A percentile compares a stretch with the other conserved stretches of the same genome.
Evolutionary conservation across 257 asterid species (phyloP).

Genomic region (Eustoma russellianum): DNA sequence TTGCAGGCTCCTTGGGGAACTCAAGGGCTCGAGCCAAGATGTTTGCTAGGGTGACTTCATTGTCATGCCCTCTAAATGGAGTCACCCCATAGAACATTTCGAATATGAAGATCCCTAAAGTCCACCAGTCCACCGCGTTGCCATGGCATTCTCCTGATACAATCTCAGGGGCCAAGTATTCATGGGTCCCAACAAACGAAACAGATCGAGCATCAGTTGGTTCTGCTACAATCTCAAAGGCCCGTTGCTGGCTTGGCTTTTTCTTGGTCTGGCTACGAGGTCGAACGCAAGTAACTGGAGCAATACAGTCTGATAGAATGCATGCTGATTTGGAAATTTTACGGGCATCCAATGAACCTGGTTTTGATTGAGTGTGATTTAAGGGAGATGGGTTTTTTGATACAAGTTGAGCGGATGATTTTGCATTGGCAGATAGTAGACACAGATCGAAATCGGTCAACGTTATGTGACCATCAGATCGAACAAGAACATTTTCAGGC

Average conservation of each 20-base stretch:
- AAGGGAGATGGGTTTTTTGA: conserved; percentile 10
- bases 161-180: conserved; percentile 66
- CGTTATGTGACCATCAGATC: conserved; percentile 73
- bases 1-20: conserved; percentile 52
- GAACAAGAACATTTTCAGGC: conserved; percentile 67
- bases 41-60: conserved; percentile 52
- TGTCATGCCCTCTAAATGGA: conserved; percentile 49
- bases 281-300: conserved; percentile 30
- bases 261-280: background rate
- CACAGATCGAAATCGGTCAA: conserved; percentile 75
- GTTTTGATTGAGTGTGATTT: background rate
- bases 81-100: conserved; percentile 58
- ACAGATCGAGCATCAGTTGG: conserved; percentile 60
- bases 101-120: conserved; percentile 45
- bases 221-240: conserved; percentile 40
- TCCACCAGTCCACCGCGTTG: conserved; percentile 81
- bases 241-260: conserved; percentile 11
- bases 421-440: conserved; percentile 33
- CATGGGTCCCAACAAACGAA: conserved; percentile 76
- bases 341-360: background rate
- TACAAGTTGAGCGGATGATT: conserved; percentile 39
- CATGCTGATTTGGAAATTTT: conserved; percentile 26
- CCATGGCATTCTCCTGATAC: conserved; percentile 77
- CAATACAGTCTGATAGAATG: conserved; percentile 35
- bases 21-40: conserved; percentile 54